A percentile compares a stretch with the other conserved stretches of the same genome.
These are phyloP conservation scores for Fusarium torulosum DNA, from an alignment of 2,329 filamentous ascomycete species.

Conservation along the genomic window DNA sequence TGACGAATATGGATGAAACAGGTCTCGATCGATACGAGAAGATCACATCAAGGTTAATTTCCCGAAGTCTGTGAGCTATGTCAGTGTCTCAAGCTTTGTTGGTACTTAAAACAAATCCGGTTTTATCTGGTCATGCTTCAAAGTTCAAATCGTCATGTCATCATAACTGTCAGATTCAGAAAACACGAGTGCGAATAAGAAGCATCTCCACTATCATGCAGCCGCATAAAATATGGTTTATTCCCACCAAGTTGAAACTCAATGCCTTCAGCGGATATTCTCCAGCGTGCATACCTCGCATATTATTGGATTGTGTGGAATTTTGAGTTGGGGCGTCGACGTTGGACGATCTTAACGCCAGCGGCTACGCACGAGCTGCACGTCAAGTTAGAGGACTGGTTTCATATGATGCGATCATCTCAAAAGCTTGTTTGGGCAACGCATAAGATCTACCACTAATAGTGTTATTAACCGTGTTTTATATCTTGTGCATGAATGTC, in stretches of 20 bases:
- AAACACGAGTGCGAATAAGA: conserved; percentile 25
- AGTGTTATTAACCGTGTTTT: not conserved
- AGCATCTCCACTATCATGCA: not conserved
- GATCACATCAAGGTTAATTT: conserved; percentile 26
- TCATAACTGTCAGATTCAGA: conserved; percentile 15
- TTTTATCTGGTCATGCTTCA: conserved; percentile 2
- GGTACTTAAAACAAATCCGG: conserved; percentile 3
- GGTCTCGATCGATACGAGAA: conserved; percentile 15
- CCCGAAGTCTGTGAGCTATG: conserved; percentile 12
- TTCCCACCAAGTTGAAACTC: conserved; percentile 12
- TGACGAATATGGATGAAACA: conserved; percentile 34
- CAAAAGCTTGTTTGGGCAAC: conserved; percentile 2
- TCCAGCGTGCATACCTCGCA: conserved; percentile 7
- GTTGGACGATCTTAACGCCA: conserved; percentile 9
- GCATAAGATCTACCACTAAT: not conserved
- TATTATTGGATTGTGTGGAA: conserved; percentile 11
- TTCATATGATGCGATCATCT: conserved; percentile 9
- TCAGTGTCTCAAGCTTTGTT: conserved; percentile 12
- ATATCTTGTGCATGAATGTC: conserved; percentile 8
- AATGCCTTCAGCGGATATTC: conserved; percentile 11
- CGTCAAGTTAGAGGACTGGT: conserved; percentile 11
- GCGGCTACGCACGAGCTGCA: not conserved
- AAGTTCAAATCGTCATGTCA: conserved; percentile 11
- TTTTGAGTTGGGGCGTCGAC: not conserved
- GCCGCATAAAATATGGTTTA: conserved; percentile 2